Conservation (phyloP, 805 yeast species). For the Candida ficus region DNA sequence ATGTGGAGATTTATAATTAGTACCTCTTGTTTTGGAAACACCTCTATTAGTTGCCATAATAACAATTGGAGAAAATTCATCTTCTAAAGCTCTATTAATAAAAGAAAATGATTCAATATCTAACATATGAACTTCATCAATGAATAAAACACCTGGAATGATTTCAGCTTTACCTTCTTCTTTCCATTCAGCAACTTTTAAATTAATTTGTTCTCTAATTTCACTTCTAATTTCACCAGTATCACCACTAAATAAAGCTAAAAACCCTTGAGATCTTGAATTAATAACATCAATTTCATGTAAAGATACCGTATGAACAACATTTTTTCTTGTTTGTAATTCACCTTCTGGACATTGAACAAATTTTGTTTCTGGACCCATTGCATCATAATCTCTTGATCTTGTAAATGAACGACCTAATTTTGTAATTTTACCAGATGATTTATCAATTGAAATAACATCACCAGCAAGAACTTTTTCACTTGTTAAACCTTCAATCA, state of each 20-base stretch:
- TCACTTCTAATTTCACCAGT: constrained; percentile 97
- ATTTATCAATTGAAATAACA: constrained; percentile 91
- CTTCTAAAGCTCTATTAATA: constrained; percentile 93
- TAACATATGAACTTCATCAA: constrained; percentile 98
- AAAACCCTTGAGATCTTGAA: constrained; percentile 95
- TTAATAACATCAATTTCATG: constrained; percentile 98
- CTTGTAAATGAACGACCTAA: constrained; percentile 94
- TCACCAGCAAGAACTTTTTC: constrained; percentile 98
- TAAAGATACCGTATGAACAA: constrained; percentile 94
- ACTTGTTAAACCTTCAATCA: constrained; percentile 90
- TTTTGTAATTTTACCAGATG: constrained; percentile 89
- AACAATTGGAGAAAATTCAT: constrained; percentile 93
- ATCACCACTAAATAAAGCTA: constrained; percentile 92
- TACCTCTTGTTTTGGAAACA: constrained; percentile 87
- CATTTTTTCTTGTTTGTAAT: constrained; percentile 90
- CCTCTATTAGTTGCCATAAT: constrained; percentile 99
- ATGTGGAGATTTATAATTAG: constrained; percentile 90
- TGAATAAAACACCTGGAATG: constrained; percentile 94
- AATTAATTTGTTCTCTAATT: constrained; percentile 93
- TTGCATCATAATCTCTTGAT: constrained; percentile 96
- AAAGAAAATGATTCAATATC: constrained; percentile 96
- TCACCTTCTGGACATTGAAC: constrained; percentile 99
- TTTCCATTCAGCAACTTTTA: constrained; percentile 96
- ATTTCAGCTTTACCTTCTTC: constrained; percentile 99
- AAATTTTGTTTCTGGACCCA: constrained; percentile 97